Base-by-base conservation (phyloP, 2,329 filamentous ascomycete species). In the Colletotrichum sp. region DNA sequence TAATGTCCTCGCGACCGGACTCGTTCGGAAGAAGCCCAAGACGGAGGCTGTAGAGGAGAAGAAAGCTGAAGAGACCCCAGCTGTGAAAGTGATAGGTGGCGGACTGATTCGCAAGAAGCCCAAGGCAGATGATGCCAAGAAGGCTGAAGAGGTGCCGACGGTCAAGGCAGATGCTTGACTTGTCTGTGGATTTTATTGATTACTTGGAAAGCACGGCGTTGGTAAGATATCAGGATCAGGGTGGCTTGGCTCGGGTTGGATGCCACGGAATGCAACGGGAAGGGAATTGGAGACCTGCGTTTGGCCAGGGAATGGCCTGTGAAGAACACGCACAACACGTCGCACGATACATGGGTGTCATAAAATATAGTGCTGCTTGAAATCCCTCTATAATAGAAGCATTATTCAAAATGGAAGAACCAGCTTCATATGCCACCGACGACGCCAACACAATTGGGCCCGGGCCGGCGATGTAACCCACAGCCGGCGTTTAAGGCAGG, bases 11-110 rank as follows among this genome's bases (percentile, higher is more conserved):
- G 80, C 82, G 3, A 83, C 82, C 18, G 84, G 87, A 1, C 82
- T 91, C 75, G 82, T 92, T 34, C 85, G 89, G 70, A 91, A 91
- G 83, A 93, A 91, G 81, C 81, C 86, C 31, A 92, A 91, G 79
- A 77, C 79, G n/a, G n/a, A 43, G 2, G 11, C 34, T 6, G 31
- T 3, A 6, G 55, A 21, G 8, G 77, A 83, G 58, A 55, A 47
- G 12, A 65, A 66, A 24, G 66, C 51, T 6, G 54, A n/a, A 8
- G 27, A 73, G 21, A 4, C 31, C 6, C 21, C 65, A 2, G 47
- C 34, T n/a, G 59, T 43, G 54, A 89, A 89, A 78, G 79, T 88
- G 21, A 79, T 89, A n/a, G 78, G 80, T 8, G 81, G 79, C 16
- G 81, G 84, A 3, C 79, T 87, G 77, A 78, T 89, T 24, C 82